These are phyloP conservation scores for Neurospora cerealis DNA, from an alignment of 495 filamentous ascomycete genomes.

Conservation along the genomic window DNA sequence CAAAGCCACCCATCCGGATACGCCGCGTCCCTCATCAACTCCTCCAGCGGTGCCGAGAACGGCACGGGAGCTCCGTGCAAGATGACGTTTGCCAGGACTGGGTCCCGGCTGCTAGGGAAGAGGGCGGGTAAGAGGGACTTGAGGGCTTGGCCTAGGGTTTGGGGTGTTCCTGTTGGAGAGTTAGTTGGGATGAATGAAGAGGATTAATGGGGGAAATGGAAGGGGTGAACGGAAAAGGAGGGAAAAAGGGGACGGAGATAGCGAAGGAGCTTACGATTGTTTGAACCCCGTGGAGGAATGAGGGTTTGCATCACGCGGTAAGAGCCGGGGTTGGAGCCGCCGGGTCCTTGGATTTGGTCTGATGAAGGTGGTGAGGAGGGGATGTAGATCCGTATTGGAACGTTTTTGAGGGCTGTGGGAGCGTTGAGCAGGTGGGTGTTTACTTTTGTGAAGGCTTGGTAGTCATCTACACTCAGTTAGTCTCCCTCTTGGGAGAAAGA, in stretches of 20 bases:
- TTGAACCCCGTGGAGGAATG: conserved; percentile 37
- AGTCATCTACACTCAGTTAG: conserved; percentile 51
- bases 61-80: conserved; percentile 82
- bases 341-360: conserved; percentile 7
- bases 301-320: conserved; percentile 64
- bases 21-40: conserved; percentile 67
- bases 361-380: conserved; percentile 50
- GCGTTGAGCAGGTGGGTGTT: conserved; percentile 71
- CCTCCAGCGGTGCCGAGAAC: conserved; percentile 72
- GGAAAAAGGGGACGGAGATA: not conserved
- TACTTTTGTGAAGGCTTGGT: conserved; percentile 59
- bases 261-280: conserved; percentile 21
- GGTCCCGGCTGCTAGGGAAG: conserved; percentile 78
- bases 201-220: too few species aligned
- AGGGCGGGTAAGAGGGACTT: conserved; percentile 66
- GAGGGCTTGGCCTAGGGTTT: conserved; percentile 77
- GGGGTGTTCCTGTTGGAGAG: conserved; percentile 31
- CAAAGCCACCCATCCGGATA: conserved; percentile 93
- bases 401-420: conserved; percentile 61
- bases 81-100: conserved; percentile 83
- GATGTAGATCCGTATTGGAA: conserved; percentile 82
- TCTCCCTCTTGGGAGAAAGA: too few species aligned
- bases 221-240: too few species aligned
- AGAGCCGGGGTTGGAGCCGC: conserved; percentile 37
- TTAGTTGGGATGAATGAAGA: not conserved